Evolutionary conservation across 2,329 filamentous ascomycete species (phyloP), one percentile per base, ranked within the genome.

Genomic region (Alternaria dauci): DNA sequence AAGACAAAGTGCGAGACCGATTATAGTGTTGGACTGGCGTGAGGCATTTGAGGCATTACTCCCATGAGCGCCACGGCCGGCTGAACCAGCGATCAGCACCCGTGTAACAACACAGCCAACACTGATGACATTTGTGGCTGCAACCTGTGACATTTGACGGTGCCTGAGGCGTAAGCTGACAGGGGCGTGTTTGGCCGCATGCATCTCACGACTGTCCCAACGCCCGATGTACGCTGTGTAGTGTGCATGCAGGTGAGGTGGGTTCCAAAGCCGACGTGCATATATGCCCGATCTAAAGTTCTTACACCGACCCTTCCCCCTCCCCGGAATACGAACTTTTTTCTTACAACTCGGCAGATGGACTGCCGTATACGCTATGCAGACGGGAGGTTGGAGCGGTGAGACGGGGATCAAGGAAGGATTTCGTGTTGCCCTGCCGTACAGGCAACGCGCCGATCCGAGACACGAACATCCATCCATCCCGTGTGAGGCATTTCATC

Each of bases 161-260:
- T 38, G 53, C 41, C 41, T 57, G 53, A 61, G 47, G 53, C 58
- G 53, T 57, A 61, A 57, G 53, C 58, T 52, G 55, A 58, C 55
- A 52, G 48, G 48, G 55, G 55, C 14, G 8, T 30, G 26, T 46
- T 55, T 55, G 52, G 52, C 38, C n/a, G 16, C 20, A 28, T 18
- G 16, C 20, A 28, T 18, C 2, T 38, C 4, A 1, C 23, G 28
- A 28, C 38, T 9, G 25, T 38, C 9, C 32, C 14, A 12, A 9
- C 7, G 7, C 7, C 28, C 9, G 28, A 14, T 36, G 32, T 36
- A 36, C 14, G 32, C 32, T 36, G 32, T 36, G 36, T 4, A 23
- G 20, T 23, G 20, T 23, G 20, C 20, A 23, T 23, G 20, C 36
- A 39, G 18, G 36, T n/a, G 9, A 36, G 32, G 32, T 38, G 14